Base-by-base conservation (phyloP, 129 eudicot genomes). In the Chrysanthemum makinoi region DNA sequence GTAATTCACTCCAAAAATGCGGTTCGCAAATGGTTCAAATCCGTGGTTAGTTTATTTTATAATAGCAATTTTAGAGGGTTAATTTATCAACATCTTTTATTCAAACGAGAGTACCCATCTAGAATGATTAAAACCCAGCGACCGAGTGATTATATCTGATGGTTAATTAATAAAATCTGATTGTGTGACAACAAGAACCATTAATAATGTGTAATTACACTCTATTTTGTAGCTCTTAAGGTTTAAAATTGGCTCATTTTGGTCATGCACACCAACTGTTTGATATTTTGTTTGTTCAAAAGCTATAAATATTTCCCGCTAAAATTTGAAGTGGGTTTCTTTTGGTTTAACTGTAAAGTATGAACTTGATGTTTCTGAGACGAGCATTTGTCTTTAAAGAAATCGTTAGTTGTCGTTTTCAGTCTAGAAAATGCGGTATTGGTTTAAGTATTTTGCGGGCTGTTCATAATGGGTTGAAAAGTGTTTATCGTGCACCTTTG, bases 401-500 rank as follows among this genome's bases (percentile, higher is more conserved):
- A 47, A 8, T 72, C 2, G 14, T 47, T n/a, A 76, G 58, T 79
- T 58, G 75, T 43, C 71, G 48, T 60, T 65, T 43, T 24, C 72
- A 43, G 54, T 58, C 47, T 0, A 67, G 17, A 33, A 61, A 50
- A 7, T 60, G 74, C 46, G 52, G 15, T 20, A 81, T 68, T 60
- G 74, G 73, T 16, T 62, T 46, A 24, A 70, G 51, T 39, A 69
- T 75, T 16, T 57, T 76, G 2, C 35, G 71, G n/a, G 65, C 64
- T 70, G 65, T 64, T 48, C 73, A 67, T 33, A 63, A 51, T 49
- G 15, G 52, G 20, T 33, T 63, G 18, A 50, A 68, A 18, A 69
- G 51, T 24, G 70, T 83, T 44, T 70, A 76, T 30, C 65, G 70
- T 50, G 82, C 84, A 12, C 86, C 86, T 2, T 73, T 83, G 56